Base-by-base conservation (phyloP, 2,329 filamentous ascomycete species). In the Aschersonia sp. region DNA sequence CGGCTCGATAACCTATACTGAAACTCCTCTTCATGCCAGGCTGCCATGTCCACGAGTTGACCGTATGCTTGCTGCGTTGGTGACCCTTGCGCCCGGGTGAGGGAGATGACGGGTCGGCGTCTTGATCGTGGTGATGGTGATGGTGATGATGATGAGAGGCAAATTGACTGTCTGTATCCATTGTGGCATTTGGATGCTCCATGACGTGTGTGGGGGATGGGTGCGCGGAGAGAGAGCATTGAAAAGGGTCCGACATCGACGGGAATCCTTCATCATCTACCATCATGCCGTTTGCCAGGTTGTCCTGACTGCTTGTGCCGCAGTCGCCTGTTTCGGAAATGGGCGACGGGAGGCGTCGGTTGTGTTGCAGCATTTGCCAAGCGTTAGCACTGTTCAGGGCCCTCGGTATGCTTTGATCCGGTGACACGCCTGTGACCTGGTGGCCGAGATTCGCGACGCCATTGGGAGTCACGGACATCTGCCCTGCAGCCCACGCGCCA, bases 1-100 rank as follows among this genome's bases (percentile, higher is more conserved):
- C 84, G 10, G 80, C 74, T 52, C 84, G 71, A 65, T 83, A 88
- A 46, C 85, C 85, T 77, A 88, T 87, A 56, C 82, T 85, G 61
- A 88, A 83, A 51, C 75, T 79, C 60, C 76, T 78, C 64, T 83
- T 84, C 73, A 78, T 79, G 53, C 76, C 76, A 0, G 76, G 75
- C 51, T 79, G 73, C 57, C 70, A 68, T 2, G 76, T 79, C 76
- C 76, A 79, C 48, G 69, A 71, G 57, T 78, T 77, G 48, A 79
- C 62, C 0, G 76, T 79, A 55, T 80, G 76, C 47, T 73, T 72
- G 53, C 73, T 78, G 46, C 76, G 70, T 10, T 70, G 71, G 56
- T 80, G 76, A 9, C 76, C 75, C 56, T 70, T 72, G 37, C 73
- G 66, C 5, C 68, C 68, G 1, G 73, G 71, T 3, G 71, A 73